Base-by-base conservation (phyloP, 2,329 filamentous ascomycete species). In the Exophiala calicioides region DNA sequence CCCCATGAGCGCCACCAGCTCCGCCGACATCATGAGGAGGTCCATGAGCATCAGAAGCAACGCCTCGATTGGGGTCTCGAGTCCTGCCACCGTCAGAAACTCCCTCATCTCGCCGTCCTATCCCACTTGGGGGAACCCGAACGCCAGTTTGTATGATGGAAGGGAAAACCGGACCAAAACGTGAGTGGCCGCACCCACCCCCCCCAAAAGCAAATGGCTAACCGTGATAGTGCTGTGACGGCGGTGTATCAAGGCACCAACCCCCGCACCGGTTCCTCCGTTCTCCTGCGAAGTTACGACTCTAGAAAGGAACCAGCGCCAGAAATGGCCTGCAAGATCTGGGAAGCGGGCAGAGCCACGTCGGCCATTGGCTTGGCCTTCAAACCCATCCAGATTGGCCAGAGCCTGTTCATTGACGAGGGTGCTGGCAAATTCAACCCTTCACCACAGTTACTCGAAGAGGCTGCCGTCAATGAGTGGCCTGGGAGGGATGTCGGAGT, bases 301-400 rank as follows among this genome's bases (percentile, higher is more conserved):
- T 97, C 93, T 12, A 81, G 91, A 60, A 89, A 86, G 66, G 93
- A 97, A 66, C 86, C 90, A 0, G 80, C 90, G 0, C 87, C 91
- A 2, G 90, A 96, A 66, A 91, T 89, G 52, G 87, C 95, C 62
- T 95, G 90, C 68, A 95, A 85, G 34, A 93, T 98, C 47, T 98
- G 93, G 93, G 85, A 98, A 70, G 93, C 93, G 3, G 93, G 93
- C 8, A 82, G 93, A 50, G 93, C 93, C n/a, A 98, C 93, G 1
- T 88, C 81, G 42, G 88, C 93, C 1, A 93, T 91, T 1, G 89
- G 88, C 0, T 75, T 96, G 32, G 93, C 93, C 1, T 98, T 98
- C 72, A 98, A 98, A 66, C 90, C 91, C 0, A 90, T 98, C 38
- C 85, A 87, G 56, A 88, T 98, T 29, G 93, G 93, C 3, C 91